Base-by-base conservation (phyloP, 78 protist genomes). In the Tieghemostelium lacteum region DNA sequence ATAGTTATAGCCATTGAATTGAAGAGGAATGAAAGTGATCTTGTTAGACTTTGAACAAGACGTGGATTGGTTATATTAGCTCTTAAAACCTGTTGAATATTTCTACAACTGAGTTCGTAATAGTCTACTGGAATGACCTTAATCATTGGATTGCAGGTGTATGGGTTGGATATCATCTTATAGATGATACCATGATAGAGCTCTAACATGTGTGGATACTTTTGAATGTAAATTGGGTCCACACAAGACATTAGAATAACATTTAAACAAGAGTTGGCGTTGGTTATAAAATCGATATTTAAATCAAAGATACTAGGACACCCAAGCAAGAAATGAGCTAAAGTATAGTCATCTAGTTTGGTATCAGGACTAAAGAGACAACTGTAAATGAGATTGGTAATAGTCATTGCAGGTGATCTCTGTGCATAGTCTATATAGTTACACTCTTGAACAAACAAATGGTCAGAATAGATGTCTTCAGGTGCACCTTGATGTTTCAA, bases 251-350 rank as follows among this genome's bases (percentile, higher is more conserved):
- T 34, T 3, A 83, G 24, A 26, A 83, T 66, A 12, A 69, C 67
- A 10, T 76, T 70, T 28, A 83, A 24, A 63, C 91, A 83, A 39
- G 65, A 58, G 17, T 63, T 73, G 14, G 77, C 26, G 52, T 83
- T 66, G 14, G 34, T 7, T 36, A 26, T 42, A 62, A 83, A 83
- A 31, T 69, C 73, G 0, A 31, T 26, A 1, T 76, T 69, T 1
- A 83, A 72, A 24, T 83, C 78, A 8, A 50, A 67, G 28, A 29
- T 60, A 2, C 72, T 58, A 12, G 78, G 66, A 45, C 91, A 83
- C 20, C 91, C 91, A 6, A 83, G 49, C 36, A 83, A 19, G 45
- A 83, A 83, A 40, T 83, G 91, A 2, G 73, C 91, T 31, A 83
- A 39, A 26, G 91, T 83, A 16, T 83, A 83, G 78, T 28, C 24